Base-by-base conservation (phyloP, 208 protist species). In the Wallacemonas sp. region DNA sequence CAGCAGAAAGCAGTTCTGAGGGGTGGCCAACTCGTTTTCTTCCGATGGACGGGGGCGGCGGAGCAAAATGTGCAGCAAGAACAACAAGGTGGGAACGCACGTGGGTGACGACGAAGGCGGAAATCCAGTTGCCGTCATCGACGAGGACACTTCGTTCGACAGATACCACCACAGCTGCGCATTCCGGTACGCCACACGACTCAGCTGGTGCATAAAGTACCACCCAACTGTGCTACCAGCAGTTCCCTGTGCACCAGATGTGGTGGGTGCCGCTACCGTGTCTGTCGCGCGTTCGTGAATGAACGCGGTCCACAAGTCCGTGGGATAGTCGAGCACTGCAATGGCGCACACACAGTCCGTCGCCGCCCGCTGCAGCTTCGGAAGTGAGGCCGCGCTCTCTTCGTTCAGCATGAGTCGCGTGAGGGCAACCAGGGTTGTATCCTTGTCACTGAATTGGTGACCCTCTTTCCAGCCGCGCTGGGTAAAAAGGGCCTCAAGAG, bases 391-490 rank as follows among this genome's bases (percentile, higher is more conserved):
- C 12, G 71, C 42, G 1, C 55, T 5, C 17, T 39, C 10, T 19
- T 30, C 37, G 15, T 45, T 50, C 15, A 44, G 17, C 12, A 70
- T 39, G 27, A 55, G 63, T 10, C 42, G 32, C 21, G 79, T 57
- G 6, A 85, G 22, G 54, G 55, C 21, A 54, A 42, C 15, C 52
- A 73, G 54, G 27, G 71, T 33, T 29, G 32, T 12, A 17, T 39
- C 37, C 69, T 75, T 81, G 41, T 87, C 76, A 41, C 71, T 85
- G 42, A 91, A 87, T 17, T 71, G 60, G 22, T 34, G 48, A 0
- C 79, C 76, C 10, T 71, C 75, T 0, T 32, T 38, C 81, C 85
- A 91, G 12, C 60, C 61, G 5, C 39, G 39, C 32, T 60, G 22
- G 2, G 66, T 84, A 12, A 79, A 37, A 19, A 91, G 73, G 1